Base-by-base conservation (phyloP, 225 moss, liverwort and hornwort genomes). In the Physcomitrellopsis africana region DNA sequence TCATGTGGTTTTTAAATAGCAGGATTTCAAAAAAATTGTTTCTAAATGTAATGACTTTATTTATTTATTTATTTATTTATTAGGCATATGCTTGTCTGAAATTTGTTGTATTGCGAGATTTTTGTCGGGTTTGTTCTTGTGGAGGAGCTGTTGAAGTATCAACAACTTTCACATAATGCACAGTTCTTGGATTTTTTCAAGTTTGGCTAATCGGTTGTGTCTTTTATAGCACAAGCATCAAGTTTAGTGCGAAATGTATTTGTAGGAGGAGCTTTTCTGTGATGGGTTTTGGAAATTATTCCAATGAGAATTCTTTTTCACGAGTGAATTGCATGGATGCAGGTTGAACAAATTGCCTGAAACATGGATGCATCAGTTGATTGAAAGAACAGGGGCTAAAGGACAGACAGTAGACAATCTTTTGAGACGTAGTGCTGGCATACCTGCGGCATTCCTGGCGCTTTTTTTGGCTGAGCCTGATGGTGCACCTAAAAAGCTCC, bases 361-460 rank as follows among this genome's bases (percentile, higher is more conserved):
- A 81, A 68, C 79, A 63, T 99, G 99, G 99, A 90, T 99, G 72
- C 73, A 83, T 76, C 92, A 93, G 77, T 85, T 99, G n/a, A 84
- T 93, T 72, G 81, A 87, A 60, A 90, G 89, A 76, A 89, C 99
- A 7, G 89, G 92, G 72, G 90, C 93, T 61, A 88, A 82, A 82
- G 95, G 95, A 17, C 99, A 99, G 77, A 93, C 94, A 53, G 99
- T 99, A 37, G 99, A 99, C 83, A 92, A 99, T 76, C 69, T 99
- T 72, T 69, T 99, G 19, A 86, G 99, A 81, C 82, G 99, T 74
- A 99, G 99, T 80, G 99, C 99, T 76, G 99, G 99, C 57, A 99
- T 99, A 83, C 99, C 99, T 56, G 95, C 99, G 19, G 95, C 99
- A 73, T 99, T 99, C 72, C 90, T 99, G 55, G 95, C 99, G 58